These are phyloP conservation scores for Pleurotus giganteus DNA, from an alignment of 768 basidiomycete genomes.

Conservation along the genomic window DNA sequence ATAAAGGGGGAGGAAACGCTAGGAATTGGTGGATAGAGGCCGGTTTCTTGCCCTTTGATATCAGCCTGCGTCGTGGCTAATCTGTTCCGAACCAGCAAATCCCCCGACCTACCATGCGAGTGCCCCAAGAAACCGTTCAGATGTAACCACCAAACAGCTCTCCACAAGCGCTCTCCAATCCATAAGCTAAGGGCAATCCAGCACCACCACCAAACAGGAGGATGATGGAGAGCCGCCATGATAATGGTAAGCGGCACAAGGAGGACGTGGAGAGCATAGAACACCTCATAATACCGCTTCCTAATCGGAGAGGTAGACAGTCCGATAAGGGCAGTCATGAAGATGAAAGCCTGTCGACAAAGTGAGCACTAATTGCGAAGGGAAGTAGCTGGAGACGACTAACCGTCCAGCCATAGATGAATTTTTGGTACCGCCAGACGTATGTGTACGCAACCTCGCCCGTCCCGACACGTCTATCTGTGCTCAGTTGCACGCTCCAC, in stretches of 20 bases:
- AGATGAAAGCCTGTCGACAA: conserved; percentile 46
- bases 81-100: too few relatives aligned
- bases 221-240: conserved; percentile 65
- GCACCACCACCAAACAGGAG: conserved; percentile 66
- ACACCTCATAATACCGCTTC: conserved; percentile 54
- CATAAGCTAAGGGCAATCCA: conserved; percentile 61
- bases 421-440: conserved; percentile 58
- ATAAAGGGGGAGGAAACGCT: neutral
- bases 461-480: conserved; percentile 43
- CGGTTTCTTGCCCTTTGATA: neutral
- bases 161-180: conserved; percentile 59
- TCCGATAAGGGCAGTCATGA: conserved; percentile 51
- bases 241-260: conserved; percentile 63
- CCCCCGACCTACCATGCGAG: neutral
- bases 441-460: conserved; percentile 43
- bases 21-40: neutral
- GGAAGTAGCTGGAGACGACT: neutral
- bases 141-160: conserved; percentile 53
- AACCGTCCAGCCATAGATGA: conserved; percentile 62
- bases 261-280: conserved; percentile 64
- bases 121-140: conserved; percentile 52
- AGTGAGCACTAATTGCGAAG: conserved; percentile 4
- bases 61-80: neutral
- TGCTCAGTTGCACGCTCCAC: conserved; percentile 67
- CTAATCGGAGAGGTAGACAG: conserved; percentile 52